phyloP scores from a whole-genome alignment of 116 monocot species.

The Phalaenopsis hybrid region DNA sequence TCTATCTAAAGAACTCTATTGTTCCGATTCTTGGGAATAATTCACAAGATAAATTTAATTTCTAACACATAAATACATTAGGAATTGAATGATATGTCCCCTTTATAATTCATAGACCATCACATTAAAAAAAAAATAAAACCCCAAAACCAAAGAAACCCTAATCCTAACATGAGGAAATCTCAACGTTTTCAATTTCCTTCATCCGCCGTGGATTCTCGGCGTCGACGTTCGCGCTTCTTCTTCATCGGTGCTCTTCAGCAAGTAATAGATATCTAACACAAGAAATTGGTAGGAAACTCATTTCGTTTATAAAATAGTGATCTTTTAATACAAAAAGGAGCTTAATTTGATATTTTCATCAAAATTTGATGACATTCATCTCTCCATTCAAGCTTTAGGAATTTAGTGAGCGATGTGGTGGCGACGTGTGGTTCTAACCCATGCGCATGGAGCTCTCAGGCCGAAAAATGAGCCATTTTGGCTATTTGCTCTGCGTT shows the following conservation, averaged over 20 bases:
- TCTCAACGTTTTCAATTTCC: not conserved
- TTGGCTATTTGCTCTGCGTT: slow-evolving; percentile 10
- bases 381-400: slow-evolving; percentile 1
- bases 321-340: not conserved
- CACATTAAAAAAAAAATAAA: too few relatives aligned
- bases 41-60: too few relatives aligned
- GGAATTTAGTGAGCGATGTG: slow-evolving; percentile 8
- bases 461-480: not conserved
- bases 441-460: not conserved
- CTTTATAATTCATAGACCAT: too few relatives aligned
- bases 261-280: not conserved
- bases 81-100: too few relatives aligned
- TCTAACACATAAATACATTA: too few relatives aligned
- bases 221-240: not conserved
- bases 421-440: slow-evolving; percentile 8
- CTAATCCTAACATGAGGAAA: too few relatives aligned
- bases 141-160: too few relatives aligned
- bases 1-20: too few relatives aligned
- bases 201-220: not conserved
- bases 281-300: not conserved
- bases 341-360: not conserved
- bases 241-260: not conserved
- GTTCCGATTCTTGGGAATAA: too few relatives aligned
- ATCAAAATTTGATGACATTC: not conserved
- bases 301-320: not conserved